Base-by-base conservation (phyloP, 345 rosid genomes). In the Viola odorata region DNA sequence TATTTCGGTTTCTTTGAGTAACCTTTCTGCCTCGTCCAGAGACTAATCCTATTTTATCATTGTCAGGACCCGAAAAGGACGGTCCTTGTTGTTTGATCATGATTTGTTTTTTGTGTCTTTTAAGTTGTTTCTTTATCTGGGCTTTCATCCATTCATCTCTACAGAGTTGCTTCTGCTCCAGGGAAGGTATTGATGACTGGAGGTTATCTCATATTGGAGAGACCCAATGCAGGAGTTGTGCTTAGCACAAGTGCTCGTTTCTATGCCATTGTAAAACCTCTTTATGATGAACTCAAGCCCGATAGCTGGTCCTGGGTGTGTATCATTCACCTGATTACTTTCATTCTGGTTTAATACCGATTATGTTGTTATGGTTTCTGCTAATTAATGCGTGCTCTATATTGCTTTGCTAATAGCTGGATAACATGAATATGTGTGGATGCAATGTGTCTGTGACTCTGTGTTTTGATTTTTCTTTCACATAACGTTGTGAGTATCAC, bases 131-230 rank as follows among this genome's bases (percentile, higher is more conserved):
- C 37, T 9, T 47, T 39, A 47, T 64, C 32, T 45, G 53, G n/a
- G 23, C 40, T 32, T 42, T 39, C 1, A 10, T 5, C 7, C 13
- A 17, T 47, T 47, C 36, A 55, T 40, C n/a, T 37, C 13, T 4
- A 50, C 69, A 92, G 98, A 53, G 86, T 88, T 75, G 96, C 95
- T 74, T 94, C 97, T 65, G 97, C 99, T 69, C 97, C 99, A 45
- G 96, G 97, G 68, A 94, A 94, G 82, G 97, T 94, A 56, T 80
- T 94, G 85, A 73, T 94, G 75, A 82, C 96, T 7, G 99, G 99
- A 4, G 97, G 99, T 5, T 94, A 94, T 66, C 90, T 94, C 12
- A 72, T 94, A 64, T 73, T 94, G 64, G 99, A 94, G 83, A 88
- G 86, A 76, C 97, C 99, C 15, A 90, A 90, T 72, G 77, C 99